A percentile compares a stretch with the other conserved stretches of the same genome.
Conservation (phyloP, 2,329 filamentous ascomycete species). For the Pestalotiopsis sp. region DNA sequence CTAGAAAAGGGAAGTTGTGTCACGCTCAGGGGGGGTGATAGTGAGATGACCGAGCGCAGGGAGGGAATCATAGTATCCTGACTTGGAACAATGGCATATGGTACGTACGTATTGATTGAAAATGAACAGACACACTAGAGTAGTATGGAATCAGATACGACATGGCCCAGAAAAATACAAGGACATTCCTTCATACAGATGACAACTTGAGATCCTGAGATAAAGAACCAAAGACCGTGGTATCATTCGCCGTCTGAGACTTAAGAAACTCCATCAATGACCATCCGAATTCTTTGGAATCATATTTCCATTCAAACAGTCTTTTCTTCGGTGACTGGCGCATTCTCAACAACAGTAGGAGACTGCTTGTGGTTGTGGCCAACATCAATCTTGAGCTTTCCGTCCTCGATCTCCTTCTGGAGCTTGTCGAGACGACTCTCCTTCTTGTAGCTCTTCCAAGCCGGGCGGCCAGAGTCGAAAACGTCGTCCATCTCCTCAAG, state of each 20-base stretch:
- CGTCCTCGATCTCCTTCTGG: constrained; percentile 49
- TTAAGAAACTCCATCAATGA: background rate
- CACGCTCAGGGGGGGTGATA: no score
- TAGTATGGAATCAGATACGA: no score
- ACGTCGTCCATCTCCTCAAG: constrained; percentile 78
- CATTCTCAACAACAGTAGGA: background rate
- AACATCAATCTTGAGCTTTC: constrained; percentile 40
- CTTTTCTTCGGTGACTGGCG: background rate
- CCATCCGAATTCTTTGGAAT: background rate
- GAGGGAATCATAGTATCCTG: no score
- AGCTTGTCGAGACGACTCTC: constrained; percentile 48
- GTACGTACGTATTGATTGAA: no score
- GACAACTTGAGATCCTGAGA: background rate
- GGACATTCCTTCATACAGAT: background rate
- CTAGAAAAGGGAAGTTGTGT: no score
- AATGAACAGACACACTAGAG: no score
- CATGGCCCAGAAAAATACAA: no score
- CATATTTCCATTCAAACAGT: background rate
- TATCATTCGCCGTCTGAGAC: background rate
- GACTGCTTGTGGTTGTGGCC: constrained; percentile 7
- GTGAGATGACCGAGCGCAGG: no score
- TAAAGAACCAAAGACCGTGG: background rate
- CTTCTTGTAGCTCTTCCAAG: constrained; percentile 56
- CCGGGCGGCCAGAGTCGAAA: constrained; percentile 62
- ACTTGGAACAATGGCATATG: no score